Evolutionary conservation across 257 asterid species (phyloP), one percentile per base, ranked within the genome.

Genomic region (Parsonsia alboflavescens): DNA sequence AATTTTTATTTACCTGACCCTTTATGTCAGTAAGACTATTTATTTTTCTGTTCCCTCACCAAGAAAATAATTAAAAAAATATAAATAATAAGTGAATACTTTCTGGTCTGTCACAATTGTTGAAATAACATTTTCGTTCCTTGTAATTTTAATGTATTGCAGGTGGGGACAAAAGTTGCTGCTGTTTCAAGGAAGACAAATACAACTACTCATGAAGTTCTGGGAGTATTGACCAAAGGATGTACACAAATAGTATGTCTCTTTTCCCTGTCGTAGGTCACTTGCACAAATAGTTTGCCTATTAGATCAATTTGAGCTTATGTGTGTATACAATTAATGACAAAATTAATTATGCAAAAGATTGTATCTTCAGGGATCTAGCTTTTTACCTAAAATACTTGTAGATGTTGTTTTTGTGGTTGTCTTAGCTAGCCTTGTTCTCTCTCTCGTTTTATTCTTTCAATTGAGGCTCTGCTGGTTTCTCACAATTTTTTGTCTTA

Each of bases 131-230:
- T 45, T 45, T 53, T 76, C 36, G 30, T 68, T 61, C 59, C 17
- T 30, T 28, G 28, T 9, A 11, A 3, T 41, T 53, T 54, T 39
- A 26, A 26, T 54, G 28, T 72, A 65, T 75, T 72, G 28, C 45
- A 94, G 99, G 97, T 92, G 85, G 99, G 97, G 82, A 86, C 87
- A 67, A 94, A 92, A 80, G 96, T 94, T 76, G 85, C 98, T 33
- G 99, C 96, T 71, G 99, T 94, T 78, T 94, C 98, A 16, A 78
- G 99, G 89, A 94, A 94, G 89, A 78, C 72, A 21, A 86, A 92
- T 78, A 92, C 99, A 15, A 94, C 97, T 49, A 88, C 92, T 41
- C 90, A 90, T 62, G 97, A 94, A 82, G 97, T 92, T 74, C 79
- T 94, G 83, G 99, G 99, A 71, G 96, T 94, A 78, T 68, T 87